Base-by-base conservation (phyloP, 2,329 filamentous ascomycete species). In the Xylaria sp. region DNA sequence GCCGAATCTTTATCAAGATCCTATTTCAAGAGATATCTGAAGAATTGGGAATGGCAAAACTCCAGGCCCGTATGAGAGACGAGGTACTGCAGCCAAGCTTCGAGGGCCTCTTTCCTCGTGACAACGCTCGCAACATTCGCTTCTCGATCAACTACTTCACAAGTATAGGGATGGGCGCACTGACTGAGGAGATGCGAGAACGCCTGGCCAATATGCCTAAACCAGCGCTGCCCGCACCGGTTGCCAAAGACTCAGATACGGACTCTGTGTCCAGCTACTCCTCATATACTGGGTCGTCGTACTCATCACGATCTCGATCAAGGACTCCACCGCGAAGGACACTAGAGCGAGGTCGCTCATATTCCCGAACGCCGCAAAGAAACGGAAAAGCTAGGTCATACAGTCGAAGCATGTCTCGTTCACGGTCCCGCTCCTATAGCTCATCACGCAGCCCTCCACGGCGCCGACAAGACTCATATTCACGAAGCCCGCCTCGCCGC, bases 101-200 rank as follows among this genome's bases (percentile, higher is more conserved):
- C 68, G 89, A 91, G 48, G 95, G 95, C 36, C 84, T 99, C 52
- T 98, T 99, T 85, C 96, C 96, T 0, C 91, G 86, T 69, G 94
- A 98, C 79, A 93, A 94, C 76, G 89, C 94, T 28, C 91, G 93
- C 78, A 96, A 98, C 81, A 94, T 94, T 48, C 90, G 95, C 63
- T 99, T 99, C 85, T 93, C 94, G 60, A 97, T 99, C 90, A 99
- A 99, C 82, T 99, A 98, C 86, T 98, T 99, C 80, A 99, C 96
- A 10, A 96, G 94, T 76, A 97, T 99, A 76, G 94, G 94, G 67
- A 97, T 99, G 92, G 96, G 96, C 78, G 90, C 89, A 28, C 86
- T 99, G 70, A 99, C 96, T 1, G 96, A 99, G 79, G 92, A 94
- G 73, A 97, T 98, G 94, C 91, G 96, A 80, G 93, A 97, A 77